Evolutionary conservation across 257 asterid species (phyloP), one percentile per base, ranked within the genome.

Genomic region (Jasminum sambac): DNA sequence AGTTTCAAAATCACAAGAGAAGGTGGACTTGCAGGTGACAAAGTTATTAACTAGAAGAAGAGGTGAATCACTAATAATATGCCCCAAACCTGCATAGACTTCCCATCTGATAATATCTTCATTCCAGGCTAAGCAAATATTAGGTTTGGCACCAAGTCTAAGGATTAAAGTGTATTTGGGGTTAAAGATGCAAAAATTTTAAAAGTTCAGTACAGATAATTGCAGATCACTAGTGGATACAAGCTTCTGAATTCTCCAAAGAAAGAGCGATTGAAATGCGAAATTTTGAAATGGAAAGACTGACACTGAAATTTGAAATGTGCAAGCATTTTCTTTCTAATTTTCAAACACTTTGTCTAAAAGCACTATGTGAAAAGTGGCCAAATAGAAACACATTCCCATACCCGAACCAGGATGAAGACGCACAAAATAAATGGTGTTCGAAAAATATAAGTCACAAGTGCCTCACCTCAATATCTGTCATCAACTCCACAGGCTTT

Each of bases 401-500:
- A 23, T 36, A 36, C 36, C 21, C 67, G 50, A 72, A 57, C 36
- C 12, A 16, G 60, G 43, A 66, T 60, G 40, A 21, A 76, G 59
- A 52, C 19, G 76, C 40, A 65, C 36, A 70, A 64, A 64, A 75
- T 58, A 60, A 44, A 65, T n/a, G 6, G 39, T 41, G 68, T 46
- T 30, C 7, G 62, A 9, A 62, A 62, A 58, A 55, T 66, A 46
- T 9, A 17, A 43, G 37, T 65, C 66, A 30, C 61, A 59, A 60
- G 43, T 65, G 66, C 70, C 87, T 80, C 81, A 83, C 98, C 91
- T 95, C 96, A 50, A 66, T 74, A 59, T 81, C 74, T 5, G 93
- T 86, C 99, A 95, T 95, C 81, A 95, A 80, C 66, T 89, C 99
- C 14, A 72, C 52, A 63, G 99, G 99, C 85, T 89, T 95, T 78